Conservation (phyloP, 2,329 filamentous ascomycete species). For the Fusarium algeriense region DNA sequence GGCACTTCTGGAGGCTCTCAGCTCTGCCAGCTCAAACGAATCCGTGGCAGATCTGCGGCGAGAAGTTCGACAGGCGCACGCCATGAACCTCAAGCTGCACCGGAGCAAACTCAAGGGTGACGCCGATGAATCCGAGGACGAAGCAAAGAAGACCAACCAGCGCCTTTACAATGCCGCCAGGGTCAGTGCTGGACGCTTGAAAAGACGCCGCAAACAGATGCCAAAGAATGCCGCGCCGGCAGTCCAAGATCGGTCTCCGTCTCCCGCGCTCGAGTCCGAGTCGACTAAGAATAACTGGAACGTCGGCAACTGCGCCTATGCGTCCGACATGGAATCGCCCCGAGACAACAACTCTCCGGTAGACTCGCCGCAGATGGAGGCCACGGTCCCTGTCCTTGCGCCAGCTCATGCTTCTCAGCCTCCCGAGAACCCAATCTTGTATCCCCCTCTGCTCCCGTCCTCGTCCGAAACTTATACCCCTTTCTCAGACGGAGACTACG, state of each 20-base stretch:
- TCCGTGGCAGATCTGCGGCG: neutral
- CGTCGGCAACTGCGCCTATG: neutral
- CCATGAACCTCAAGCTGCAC: neutral
- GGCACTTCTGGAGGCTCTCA: neutral
- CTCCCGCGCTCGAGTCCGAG: neutral
- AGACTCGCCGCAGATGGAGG: neutral
- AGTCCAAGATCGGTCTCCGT: neutral
- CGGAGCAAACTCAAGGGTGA: neutral
- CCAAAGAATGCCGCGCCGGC: neutral
- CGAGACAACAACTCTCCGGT: neutral
- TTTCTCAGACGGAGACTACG: neutral
- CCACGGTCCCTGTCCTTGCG: neutral
- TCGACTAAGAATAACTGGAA: neutral
- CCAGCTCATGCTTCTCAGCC: neutral
- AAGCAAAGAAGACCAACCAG: neutral
- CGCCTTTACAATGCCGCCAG: neutral
- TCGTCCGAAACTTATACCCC: neutral
- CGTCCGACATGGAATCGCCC: neutral
- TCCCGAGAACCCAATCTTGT: neutral
- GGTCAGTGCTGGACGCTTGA: neutral
- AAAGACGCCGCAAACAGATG: neutral
- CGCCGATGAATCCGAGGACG: neutral
- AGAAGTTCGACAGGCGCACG: neutral
- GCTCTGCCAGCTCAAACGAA: neutral
- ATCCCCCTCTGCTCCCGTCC: neutral